Base-by-base conservation (phyloP, 2,329 filamentous ascomycete species). In the Exophiala lecanii-corni region DNA sequence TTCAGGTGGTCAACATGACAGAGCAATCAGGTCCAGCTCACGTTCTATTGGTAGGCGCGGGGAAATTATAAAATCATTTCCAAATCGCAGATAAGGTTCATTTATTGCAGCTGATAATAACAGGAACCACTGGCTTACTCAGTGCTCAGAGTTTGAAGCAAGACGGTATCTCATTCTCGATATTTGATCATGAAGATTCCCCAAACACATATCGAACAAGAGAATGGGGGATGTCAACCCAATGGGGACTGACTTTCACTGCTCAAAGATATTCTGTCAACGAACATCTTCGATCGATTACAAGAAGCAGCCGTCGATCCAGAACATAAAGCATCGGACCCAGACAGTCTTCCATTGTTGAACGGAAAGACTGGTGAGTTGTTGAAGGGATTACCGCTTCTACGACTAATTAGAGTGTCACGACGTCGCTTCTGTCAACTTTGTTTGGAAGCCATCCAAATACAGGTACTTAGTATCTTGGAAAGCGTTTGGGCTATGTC, bases 191-290 rank as follows among this genome's bases (percentile, higher is more conserved):
- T n/a, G n/a, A n/a, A n/a, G n/a, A n/a, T n/a, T n/a, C n/a, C n/a
- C n/a, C n/a, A n/a, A 54, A 36, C 30, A 33, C 39, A 15, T 52
- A 50, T 21, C 55, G 58, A 34, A 45, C 52, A 9, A 50, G 57
- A 23, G 59, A 62, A 53, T 62, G 60, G 60, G 61, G 57, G 33
- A 62, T 62, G 58, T 59, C 57, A 13, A 50, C 62, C 16, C 60
- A 62, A 43, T 62, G 59, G 60, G 56, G 58, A n/a, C 45, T 55
- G 2, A 37, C 50, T 6, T 39, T 49, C n/a, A n/a, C n/a, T n/a
- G 9, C 47, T 61, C 16, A 45, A 53, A 31, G 35, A 45, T 3
- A 45, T 59, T 18, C 41, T 63, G 2, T 49, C 55, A 7, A 45
- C 48, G 15, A 48, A 56, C 4, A 45, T 57, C 21, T 62, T 55